These are phyloP conservation scores for Agaricus subrufescens DNA, from an alignment of 768 basidiomycete genomes.

Conservation along the genomic window DNA sequence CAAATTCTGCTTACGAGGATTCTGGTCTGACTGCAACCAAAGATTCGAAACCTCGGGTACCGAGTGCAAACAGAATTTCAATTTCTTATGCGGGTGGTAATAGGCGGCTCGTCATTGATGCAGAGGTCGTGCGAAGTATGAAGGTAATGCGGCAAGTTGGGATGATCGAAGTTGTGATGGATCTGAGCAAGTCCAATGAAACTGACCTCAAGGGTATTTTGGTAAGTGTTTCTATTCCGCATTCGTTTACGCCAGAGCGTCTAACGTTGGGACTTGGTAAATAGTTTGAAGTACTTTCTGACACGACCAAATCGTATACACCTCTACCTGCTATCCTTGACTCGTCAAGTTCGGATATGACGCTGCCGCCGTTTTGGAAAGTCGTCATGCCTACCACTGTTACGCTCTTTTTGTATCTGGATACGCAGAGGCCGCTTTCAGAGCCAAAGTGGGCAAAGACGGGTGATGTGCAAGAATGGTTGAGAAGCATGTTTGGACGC, in stretches of 20 bases:
- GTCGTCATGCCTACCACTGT: conserved; percentile 47
- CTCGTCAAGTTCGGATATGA: conserved; percentile 41
- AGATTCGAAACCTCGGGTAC: conserved; percentile 34
- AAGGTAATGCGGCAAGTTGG: conserved; percentile 80
- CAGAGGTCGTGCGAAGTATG: conserved; percentile 78
- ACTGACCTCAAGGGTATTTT: conserved; percentile 67
- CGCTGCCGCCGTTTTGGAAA: conserved; percentile 71
- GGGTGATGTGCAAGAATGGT: conserved; percentile 93
- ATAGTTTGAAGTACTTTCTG: conserved; percentile 73
- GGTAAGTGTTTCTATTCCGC: conserved; percentile 38
- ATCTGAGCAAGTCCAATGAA: conserved; percentile 49
- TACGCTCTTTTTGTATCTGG: conserved; percentile 74
- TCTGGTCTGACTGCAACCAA: conserved; percentile 28
- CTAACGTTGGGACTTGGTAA: conserved; percentile 12
- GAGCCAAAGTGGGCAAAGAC: conserved; percentile 97
- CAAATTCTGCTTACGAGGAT: conserved; percentile 44
- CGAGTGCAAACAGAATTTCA: conserved; percentile 84
- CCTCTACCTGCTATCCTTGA: conserved; percentile 47
- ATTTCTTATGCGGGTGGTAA: conserved; percentile 92
- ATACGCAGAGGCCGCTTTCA: conserved; percentile 83
- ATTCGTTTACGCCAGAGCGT: background rate
- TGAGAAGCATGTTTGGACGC: conserved; percentile 80
- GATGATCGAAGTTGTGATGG: conserved; percentile 77
- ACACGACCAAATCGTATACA: conserved; percentile 65
- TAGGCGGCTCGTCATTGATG: conserved; percentile 82